Evolutionary conservation across 495 filamentous ascomycete genomes (phyloP).

Genomic region (Acidomyces sp.): DNA sequence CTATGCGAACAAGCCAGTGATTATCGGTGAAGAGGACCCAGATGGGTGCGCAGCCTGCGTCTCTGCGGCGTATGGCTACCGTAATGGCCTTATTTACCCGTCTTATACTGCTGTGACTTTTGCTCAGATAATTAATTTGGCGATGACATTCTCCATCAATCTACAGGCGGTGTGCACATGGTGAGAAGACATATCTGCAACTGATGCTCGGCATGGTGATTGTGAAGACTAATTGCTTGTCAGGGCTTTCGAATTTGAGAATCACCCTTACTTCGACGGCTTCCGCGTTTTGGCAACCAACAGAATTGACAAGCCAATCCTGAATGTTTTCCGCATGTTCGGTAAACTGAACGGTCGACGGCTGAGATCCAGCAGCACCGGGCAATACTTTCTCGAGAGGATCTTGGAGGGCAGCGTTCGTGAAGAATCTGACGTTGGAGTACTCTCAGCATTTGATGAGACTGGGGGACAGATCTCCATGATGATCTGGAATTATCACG

Average conservation of each 20-base stretch:
- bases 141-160: slow-evolving; percentile 14
- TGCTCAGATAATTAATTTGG: slow-evolving; percentile 12
- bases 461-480: slow-evolving; percentile 6
- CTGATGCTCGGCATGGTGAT: too few relatives aligned
- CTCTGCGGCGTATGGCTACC: slow-evolving; percentile 12
- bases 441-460: slow-evolving; percentile 10
- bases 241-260: slow-evolving; percentile 13
- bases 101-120: slow-evolving; percentile 16
- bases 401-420: slow-evolving; percentile 8
- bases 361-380: slow-evolving; percentile 9
- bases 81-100: slow-evolving; percentile 15
- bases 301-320: slow-evolving; percentile 15
- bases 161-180: slow-evolving; percentile 12
- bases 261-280: slow-evolving; percentile 15
- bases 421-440: slow-evolving; percentile 11
- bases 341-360: slow-evolving; percentile 13
- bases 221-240: too few relatives aligned
- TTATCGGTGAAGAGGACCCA: slow-evolving; percentile 19
- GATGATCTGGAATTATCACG: slow-evolving; percentile 20
- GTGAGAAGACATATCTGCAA: too few relatives aligned
- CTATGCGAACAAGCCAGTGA: slow-evolving; percentile 10
- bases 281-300: slow-evolving; percentile 17
- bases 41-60: slow-evolving; percentile 17
- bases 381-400: slow-evolving; percentile 9
- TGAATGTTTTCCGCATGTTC: slow-evolving; percentile 19